A percentile compares a stretch with the other conserved stretches of the same genome.
Evolutionary conservation across 345 rosid genomes (phyloP).

Genomic region (Eucalyptus tenuipes): DNA sequence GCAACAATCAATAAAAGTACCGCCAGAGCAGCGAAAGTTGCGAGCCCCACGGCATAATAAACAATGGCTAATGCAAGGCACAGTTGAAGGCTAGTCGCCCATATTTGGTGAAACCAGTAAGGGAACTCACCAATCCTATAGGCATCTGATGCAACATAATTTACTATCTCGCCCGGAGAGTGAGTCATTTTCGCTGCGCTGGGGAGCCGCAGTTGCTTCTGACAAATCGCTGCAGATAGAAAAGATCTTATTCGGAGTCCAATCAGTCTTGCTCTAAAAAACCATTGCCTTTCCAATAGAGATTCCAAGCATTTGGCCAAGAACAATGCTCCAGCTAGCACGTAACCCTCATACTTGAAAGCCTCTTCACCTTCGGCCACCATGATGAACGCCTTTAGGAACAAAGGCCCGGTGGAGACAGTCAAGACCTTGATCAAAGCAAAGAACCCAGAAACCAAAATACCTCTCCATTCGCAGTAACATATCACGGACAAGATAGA

Average conservation of each 20-base stretch:
- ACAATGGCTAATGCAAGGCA: constrained; percentile 26
- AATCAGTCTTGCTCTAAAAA: constrained; percentile 16
- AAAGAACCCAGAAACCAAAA: constrained; percentile 23
- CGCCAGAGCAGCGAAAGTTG: constrained; percentile 22
- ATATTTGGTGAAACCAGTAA: constrained; percentile 32
- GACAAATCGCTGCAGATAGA: constrained; percentile 30
- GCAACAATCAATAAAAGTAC: constrained; percentile 8
- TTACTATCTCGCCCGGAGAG: constrained; percentile 29
- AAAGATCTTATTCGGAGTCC: constrained; percentile 34
- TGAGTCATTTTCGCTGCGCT: constrained; percentile 11
- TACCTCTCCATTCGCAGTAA: constrained; percentile 16
- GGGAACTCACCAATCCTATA: constrained; percentile 32
- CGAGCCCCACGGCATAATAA: constrained; percentile 30
- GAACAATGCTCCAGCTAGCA: constrained; percentile 13
- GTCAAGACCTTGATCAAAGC: constrained; percentile 34
- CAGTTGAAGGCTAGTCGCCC: constrained; percentile 31
- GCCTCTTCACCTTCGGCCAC: constrained; percentile 17
- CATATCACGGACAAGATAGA: constrained; percentile 15
- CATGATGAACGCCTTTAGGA: constrained; percentile 28
- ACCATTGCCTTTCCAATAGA: constrained; percentile 39
- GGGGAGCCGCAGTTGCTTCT: constrained; percentile 31
- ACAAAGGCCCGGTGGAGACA: constrained; percentile 28
- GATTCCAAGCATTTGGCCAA: constrained; percentile 38
- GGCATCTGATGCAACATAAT: constrained; percentile 30
- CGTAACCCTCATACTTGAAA: constrained; percentile 18